Percentiles rank a stretch among this genome's conserved stretches.
phyloP scores from a whole-genome alignment of 2,329 filamentous ascomycete species.

The Diaporthe australafricana region DNA sequence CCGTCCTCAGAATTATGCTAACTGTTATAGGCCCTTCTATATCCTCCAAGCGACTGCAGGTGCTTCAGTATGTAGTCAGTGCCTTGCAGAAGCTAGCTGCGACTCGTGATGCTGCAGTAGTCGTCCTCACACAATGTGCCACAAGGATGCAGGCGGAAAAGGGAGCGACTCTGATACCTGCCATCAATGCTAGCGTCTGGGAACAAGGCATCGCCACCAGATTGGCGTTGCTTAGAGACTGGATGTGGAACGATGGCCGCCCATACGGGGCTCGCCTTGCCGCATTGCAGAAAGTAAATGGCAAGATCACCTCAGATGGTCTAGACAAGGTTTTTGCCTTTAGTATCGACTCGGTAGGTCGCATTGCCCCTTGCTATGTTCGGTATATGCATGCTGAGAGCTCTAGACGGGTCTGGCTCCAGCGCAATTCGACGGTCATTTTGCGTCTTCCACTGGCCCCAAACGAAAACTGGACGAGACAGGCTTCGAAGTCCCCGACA shows the following conservation, averaged over 20 bases:
- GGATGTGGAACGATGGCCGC: slow-evolving; percentile 62
- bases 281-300: slow-evolving; percentile 74
- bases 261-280: slow-evolving; percentile 67
- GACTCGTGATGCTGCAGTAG: slow-evolving; percentile 76
- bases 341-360: slow-evolving; percentile 58
- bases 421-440: slow-evolving; percentile 54
- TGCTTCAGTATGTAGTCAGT: slow-evolving; percentile 73
- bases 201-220: slow-evolving; percentile 81
- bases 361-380: slow-evolving; percentile 33
- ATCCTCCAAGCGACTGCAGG: slow-evolving; percentile 60
- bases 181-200: slow-evolving; percentile 82
- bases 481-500: slow-evolving; percentile 70
- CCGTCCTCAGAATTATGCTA: background rate
- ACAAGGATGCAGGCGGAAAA: slow-evolving; percentile 80
- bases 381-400: slow-evolving; percentile 30
- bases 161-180: slow-evolving; percentile 78
- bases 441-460: slow-evolving; percentile 51
- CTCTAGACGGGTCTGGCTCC: slow-evolving; percentile 56
- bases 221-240: slow-evolving; percentile 84
- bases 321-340: slow-evolving; percentile 62
- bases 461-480: slow-evolving; percentile 76
- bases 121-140: slow-evolving; percentile 83
- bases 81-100: slow-evolving; percentile 82
- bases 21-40: slow-evolving; percentile 33
- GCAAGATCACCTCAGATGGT: slow-evolving; percentile 55